phyloP scores from a whole-genome alignment of 257 asterid genomes.

The Mentha longifolia region DNA sequence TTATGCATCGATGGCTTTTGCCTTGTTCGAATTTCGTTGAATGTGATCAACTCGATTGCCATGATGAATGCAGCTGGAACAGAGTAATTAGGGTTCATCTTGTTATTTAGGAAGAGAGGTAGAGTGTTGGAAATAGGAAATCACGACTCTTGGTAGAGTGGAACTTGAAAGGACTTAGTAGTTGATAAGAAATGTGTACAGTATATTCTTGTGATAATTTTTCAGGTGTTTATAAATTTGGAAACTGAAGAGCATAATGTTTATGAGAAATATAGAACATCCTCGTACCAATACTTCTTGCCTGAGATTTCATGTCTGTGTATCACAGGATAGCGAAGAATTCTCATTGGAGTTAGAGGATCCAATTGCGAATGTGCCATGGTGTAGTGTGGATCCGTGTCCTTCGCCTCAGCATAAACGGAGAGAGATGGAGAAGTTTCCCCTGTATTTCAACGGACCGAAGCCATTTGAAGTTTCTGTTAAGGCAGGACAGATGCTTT shows the following conservation, averaged over 20 bases:
- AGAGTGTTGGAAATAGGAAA: neutral
- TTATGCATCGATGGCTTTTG: neutral
- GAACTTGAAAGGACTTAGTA: conserved; percentile 2
- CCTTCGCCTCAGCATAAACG: conserved; percentile 56
- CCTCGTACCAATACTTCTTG: neutral
- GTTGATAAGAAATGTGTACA: conserved; percentile 9
- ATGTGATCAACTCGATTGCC: neutral
- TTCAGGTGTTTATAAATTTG: neutral
- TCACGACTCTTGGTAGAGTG: conserved; percentile 7
- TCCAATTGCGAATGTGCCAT: conserved; percentile 64
- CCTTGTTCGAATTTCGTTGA: neutral
- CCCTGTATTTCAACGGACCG: conserved; percentile 78
- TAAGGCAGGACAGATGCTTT: conserved; percentile 87
- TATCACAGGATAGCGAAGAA: conserved; percentile 65
- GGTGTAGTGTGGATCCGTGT: conserved; percentile 92
- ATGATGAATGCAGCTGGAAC: neutral
- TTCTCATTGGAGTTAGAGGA: conserved; percentile 69
- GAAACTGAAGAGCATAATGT: neutral
- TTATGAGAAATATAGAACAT: neutral
- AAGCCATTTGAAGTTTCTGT: conserved; percentile 88
- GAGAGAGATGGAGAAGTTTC: conserved; percentile 62
- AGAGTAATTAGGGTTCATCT: neutral
- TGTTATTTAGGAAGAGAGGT: conserved; percentile 6
- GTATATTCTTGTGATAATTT: neutral
- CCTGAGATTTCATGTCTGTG: neutral